Base-by-base conservation (phyloP, 139 green algal genomes). In the Coelastrella sp. region DNA sequence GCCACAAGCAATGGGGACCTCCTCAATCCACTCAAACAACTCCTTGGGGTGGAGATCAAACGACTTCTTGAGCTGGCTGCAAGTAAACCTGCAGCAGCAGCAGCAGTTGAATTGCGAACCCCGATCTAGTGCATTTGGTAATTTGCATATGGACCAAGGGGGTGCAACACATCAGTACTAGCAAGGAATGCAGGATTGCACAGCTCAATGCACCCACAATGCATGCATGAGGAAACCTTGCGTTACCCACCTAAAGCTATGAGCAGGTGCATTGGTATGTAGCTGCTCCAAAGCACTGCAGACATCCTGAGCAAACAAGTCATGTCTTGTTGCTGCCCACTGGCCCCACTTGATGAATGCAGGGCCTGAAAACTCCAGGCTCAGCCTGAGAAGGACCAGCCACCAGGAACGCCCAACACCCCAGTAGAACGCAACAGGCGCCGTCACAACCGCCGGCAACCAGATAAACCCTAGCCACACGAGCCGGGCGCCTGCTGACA, bases 321-420 rank as follows among this genome's bases (percentile, higher is more conserved):
- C 97, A 59, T 92, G 92, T 30, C 97, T 91, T 9, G 97, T 99
- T 32, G 97, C 95, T 0, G 97, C 96, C 97, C 97, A 99, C 90
- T 99, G 72, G 0, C 77, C 59, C 77, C 77, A 84, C 37, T 80
- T 80, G 48, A 83, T 83, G 21, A 88, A 88, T 9, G 77, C 83
- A 60, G 94, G 79, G 7, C 79, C 79, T 27, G 79, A 75, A 0
- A 66, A 30, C 30, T 85, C 79, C 62, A 85, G 17, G 32, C 57
- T 88, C 30, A 53, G 17, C 40, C 40, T 25, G 5, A 88, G 60
- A 67, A 92, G 79, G 40, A 40, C 67, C 81, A 93, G 63, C 90
- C 90, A 92, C 50, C 64, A 38, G 8, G 13, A 53, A 5, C 76
- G n/a, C 19, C 37, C 37, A 59, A 38, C 57, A 71, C 48, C 83